A percentile compares a stretch with the other conserved stretches of the same genome.
Conservation (phyloP, 2,329 filamentous ascomycete species). For the Trichophyton verrucosum region DNA sequence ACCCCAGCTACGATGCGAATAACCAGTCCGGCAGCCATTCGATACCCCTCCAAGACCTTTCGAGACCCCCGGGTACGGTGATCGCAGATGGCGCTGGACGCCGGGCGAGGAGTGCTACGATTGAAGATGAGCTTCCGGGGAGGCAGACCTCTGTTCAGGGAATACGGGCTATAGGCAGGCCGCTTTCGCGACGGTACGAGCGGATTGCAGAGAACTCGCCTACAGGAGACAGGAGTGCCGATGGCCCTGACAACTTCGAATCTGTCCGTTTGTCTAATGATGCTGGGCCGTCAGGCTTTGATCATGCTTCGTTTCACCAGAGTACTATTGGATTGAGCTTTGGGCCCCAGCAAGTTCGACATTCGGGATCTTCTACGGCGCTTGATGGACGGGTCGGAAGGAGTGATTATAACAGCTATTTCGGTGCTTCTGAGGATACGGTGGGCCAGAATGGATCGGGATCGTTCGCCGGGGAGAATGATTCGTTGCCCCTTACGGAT, state of each 20-base stretch:
- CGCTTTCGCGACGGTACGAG: constrained; percentile 36
- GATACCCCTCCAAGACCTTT: constrained; percentile 60
- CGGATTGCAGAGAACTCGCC: constrained; percentile 43
- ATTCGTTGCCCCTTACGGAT: constrained; percentile 50
- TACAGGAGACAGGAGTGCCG: constrained; percentile 19
- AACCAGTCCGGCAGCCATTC: constrained; percentile 32
- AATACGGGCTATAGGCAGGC: constrained; percentile 31
- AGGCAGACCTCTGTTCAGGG: constrained; percentile 35
- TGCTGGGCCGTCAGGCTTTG: constrained; percentile 14
- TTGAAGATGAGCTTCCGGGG: constrained; percentile 24
- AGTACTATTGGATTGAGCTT: constrained; percentile 8
- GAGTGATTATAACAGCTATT: background rate
- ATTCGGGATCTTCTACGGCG: background rate
- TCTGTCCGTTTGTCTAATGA: constrained; percentile 14
- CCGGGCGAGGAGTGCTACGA: constrained; percentile 19
- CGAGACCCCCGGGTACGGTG: constrained; percentile 25
- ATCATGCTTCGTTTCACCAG: constrained; percentile 1
- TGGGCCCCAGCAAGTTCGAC: background rate
- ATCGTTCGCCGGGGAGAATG: constrained; percentile 40
- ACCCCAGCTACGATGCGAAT: constrained; percentile 23
- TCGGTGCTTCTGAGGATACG: background rate
- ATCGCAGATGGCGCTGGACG: constrained; percentile 20
- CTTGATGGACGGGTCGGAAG: background rate
- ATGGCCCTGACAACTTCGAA: constrained; percentile 9
- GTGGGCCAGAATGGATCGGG: constrained; percentile 25